These are phyloP conservation scores for Cladophialophora chaetospira DNA, from an alignment of 2,329 filamentous ascomycete species.

Conservation along the genomic window DNA sequence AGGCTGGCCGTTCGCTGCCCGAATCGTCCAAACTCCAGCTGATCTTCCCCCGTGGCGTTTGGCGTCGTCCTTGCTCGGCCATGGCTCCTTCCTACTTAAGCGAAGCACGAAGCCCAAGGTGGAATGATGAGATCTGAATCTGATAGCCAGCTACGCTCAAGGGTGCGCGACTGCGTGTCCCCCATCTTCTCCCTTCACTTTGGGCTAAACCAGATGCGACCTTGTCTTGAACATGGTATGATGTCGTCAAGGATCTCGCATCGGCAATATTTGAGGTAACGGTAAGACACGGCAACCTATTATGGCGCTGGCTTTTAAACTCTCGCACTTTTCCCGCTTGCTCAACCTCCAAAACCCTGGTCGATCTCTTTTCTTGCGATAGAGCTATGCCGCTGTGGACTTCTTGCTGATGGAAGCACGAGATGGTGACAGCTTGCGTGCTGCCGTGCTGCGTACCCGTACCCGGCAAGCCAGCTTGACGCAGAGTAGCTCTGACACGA, in stretches of 20 bases:
- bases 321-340: neutral
- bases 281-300: constrained; percentile 12
- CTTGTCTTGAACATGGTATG: neutral
- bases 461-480: constrained; percentile 15
- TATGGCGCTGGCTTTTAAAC: neutral
- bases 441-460: constrained; percentile 7
- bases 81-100: neutral
- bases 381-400: neutral
- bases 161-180: neutral
- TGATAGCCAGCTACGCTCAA: neutral
- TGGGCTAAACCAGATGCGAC: constrained; percentile 3
- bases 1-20: constrained; percentile 2
- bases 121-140: neutral
- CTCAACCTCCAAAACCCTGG: neutral
- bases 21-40: neutral
- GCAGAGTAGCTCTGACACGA: neutral
- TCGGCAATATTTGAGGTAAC: constrained; percentile 7
- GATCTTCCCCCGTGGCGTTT: constrained; percentile 1
- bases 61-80: neutral
- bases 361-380: constrained; percentile 3
- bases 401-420: constrained; percentile 15
- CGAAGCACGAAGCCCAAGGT: neutral
- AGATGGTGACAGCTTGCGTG: constrained; percentile 22
- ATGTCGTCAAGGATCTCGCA: constrained; percentile 26
- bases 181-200: neutral